Percentiles rank a stretch among this genome's conserved stretches.
Conservation (phyloP, 805 yeast genomes). For the Starmerella stigmatis region DNA sequence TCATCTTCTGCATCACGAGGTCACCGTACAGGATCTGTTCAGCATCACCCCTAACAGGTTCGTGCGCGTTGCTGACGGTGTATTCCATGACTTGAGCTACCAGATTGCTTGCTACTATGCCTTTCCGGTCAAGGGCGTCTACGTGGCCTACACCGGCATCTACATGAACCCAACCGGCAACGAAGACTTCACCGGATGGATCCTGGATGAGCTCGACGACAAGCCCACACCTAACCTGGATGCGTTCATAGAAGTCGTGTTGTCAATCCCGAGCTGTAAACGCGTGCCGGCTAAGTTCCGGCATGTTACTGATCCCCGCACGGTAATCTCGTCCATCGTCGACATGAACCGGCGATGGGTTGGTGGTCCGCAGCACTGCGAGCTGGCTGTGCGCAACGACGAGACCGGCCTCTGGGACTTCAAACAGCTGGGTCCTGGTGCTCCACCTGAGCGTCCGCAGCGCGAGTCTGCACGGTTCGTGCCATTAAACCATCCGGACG, state of each 20-base stretch:
- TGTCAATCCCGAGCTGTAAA: slow-evolving; percentile 60
- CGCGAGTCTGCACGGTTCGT: slow-evolving; percentile 56
- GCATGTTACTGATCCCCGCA: slow-evolving; percentile 71
- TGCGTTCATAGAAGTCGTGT: slow-evolving; percentile 67
- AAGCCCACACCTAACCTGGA: slow-evolving; percentile 64
- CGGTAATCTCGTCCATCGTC: slow-evolving; percentile 54
- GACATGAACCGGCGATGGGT: slow-evolving; percentile 78
- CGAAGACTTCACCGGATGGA: slow-evolving; percentile 63
- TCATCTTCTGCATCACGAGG: slow-evolving; percentile 38
- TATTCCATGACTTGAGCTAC: slow-evolving; percentile 74
- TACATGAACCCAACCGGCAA: slow-evolving; percentile 41
- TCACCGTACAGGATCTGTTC: slow-evolving; percentile 66
- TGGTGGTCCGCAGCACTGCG: slow-evolving; percentile 40
- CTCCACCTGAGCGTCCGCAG: slow-evolving; percentile 41
- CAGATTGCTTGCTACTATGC: slow-evolving; percentile 81
- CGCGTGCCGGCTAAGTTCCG: slow-evolving; percentile 62
- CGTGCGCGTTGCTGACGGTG: slow-evolving; percentile 76
- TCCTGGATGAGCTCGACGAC: slow-evolving; percentile 68
- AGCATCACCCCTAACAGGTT: slow-evolving; percentile 71
- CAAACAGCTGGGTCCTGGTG: slow-evolving; percentile 42
- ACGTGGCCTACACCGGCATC: slow-evolving; percentile 64
- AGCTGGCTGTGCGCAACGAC: slow-evolving; percentile 53
- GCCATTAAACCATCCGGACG: slow-evolving; percentile 29
- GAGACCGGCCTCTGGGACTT: slow-evolving; percentile 50
- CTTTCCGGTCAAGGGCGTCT: slow-evolving; percentile 77